Base-by-base conservation (phyloP, 441 rosid species). In the Metrosideros polymorpha region DNA sequence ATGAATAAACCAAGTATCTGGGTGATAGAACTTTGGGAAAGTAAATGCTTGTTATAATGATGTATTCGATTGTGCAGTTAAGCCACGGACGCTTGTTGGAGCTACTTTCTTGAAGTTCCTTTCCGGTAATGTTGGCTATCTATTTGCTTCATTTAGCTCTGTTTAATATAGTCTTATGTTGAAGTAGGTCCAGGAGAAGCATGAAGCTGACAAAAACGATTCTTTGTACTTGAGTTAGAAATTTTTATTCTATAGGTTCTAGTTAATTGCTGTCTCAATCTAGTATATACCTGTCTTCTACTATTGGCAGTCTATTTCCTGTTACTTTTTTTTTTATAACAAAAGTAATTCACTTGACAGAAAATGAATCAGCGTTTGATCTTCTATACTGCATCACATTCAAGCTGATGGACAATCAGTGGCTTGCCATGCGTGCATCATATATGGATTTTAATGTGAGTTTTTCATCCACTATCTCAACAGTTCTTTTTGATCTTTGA, bases 361-460 rank as follows among this genome's bases (percentile, higher is more conserved):
- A 94, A 89, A 94, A 95, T 90, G 98, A 97, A 89, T 90, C 94
- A 45, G 99, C 99, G 4, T 96, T 97, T 89, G 99, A 97, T 89
- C 92, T 93, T 89, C 99, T 97, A 27, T 97, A 97, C 85, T 96
- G 99, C 92, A 95, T 96, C 89, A 94, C 99, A 29, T 97, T 97
- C 95, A 95, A 96, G 94, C 91, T 97, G 88, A 96, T 97, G 99
- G 99, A 97, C 90, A 95, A 94, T n/a, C 95, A 94, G 88, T 97
- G 99, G 99, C 99, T 96, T 87, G 43, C 94, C 43, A 97, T 96
- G 95, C 99, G 88, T 6, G 99, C 99, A 27, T 97, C 98, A 45
- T 97, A 97, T 91, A 97, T 97, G 99, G 99, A 97, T 91, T 97
- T 97, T 85, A 97, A 97, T 87, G 99, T 97, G 92, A 56, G 95